These are phyloP conservation scores for Blastocladiella emersonii DNA, from an alignment of 371 early-diverging fungal species.

Conservation along the genomic window DNA sequence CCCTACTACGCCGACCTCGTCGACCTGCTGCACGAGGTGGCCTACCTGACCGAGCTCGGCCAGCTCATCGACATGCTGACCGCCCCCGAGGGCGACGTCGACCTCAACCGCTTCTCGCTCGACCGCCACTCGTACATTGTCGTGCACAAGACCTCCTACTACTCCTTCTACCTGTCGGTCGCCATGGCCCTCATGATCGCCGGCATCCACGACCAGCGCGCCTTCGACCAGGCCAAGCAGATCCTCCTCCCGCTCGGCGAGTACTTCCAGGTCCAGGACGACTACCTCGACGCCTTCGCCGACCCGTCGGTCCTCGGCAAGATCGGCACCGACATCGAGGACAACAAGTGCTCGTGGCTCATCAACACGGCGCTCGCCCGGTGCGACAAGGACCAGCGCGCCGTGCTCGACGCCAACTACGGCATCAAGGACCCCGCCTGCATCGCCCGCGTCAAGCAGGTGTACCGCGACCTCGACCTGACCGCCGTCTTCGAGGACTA, in stretches of 20 bases:
- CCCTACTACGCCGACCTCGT: constrained; percentile 73
- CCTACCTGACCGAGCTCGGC: constrained; percentile 93
- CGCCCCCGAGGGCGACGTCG: constrained; percentile 85
- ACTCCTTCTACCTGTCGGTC: constrained; percentile 96
- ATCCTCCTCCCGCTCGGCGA: constrained; percentile 87
- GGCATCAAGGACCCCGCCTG: constrained; percentile 62
- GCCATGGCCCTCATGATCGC: constrained; percentile 81
- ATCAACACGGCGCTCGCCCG: constrained; percentile 74
- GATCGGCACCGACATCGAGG: constrained; percentile 96
- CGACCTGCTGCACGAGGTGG: constrained; percentile 85
- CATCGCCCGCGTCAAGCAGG: constrained; percentile 63
- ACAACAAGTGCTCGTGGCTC: constrained; percentile 97
- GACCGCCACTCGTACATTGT: constrained; percentile 88
- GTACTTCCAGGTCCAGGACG: constrained; percentile 97
- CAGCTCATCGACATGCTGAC: constrained; percentile 93
- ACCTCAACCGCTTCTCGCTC: constrained; percentile 74
- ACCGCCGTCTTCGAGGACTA: constrained; percentile 63
- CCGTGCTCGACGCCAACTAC: constrained; percentile 78
- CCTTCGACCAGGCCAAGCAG: constrained; percentile 61
- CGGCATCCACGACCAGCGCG: constrained; percentile 56
- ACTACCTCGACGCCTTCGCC: constrained; percentile 88
- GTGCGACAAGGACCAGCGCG: constrained; percentile 64
- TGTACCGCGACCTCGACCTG: constrained; percentile 66
- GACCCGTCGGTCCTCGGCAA: constrained; percentile 86
- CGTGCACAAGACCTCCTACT: constrained; percentile 94